Percentiles rank a stretch among this genome's conserved stretches.
Conservation (phyloP, 805 yeast species). For the Lipomyces chichibuensis region DNA sequence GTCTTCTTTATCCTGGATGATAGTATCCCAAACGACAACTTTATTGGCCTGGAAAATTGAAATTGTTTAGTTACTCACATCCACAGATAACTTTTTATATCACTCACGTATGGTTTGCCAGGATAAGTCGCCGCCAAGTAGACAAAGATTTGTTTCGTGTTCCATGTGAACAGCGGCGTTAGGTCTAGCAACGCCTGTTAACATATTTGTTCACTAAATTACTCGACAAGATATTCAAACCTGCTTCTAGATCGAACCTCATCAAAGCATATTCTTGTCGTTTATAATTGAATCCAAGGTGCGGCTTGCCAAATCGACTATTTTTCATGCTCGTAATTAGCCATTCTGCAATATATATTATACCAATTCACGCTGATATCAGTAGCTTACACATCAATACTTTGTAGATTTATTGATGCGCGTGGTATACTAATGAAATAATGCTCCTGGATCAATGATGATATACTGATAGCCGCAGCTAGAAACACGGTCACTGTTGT, state of each 20-base stretch:
- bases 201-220: neutral
- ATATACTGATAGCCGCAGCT: slow-evolving; percentile 40
- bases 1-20: slow-evolving; percentile 60
- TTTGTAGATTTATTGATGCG: slow-evolving; percentile 37
- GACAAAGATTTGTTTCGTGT: slow-evolving; percentile 93
- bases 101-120: slow-evolving; percentile 42
- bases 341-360: slow-evolving; percentile 26
- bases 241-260: slow-evolving; percentile 65
- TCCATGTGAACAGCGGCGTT: slow-evolving; percentile 87
- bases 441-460: slow-evolving; percentile 33
- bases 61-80: neutral
- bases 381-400: slow-evolving; percentile 35
- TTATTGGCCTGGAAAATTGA: slow-evolving; percentile 48
- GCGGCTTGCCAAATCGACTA: slow-evolving; percentile 49
- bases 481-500: slow-evolving; percentile 42
- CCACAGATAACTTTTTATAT: slow-evolving; percentile 33
- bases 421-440: slow-evolving; percentile 38
- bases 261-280: slow-evolving; percentile 68
- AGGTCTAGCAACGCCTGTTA: slow-evolving; percentile 53
- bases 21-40: slow-evolving; percentile 90
- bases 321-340: neutral
- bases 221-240: slow-evolving; percentile 22
- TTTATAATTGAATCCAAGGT: slow-evolving; percentile 68
- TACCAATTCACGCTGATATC: neutral
- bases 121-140: slow-evolving; percentile 88